phyloP scores from a whole-genome alignment of 306 rosid genomes.

The Amphicarpaea edgeworthii region DNA sequence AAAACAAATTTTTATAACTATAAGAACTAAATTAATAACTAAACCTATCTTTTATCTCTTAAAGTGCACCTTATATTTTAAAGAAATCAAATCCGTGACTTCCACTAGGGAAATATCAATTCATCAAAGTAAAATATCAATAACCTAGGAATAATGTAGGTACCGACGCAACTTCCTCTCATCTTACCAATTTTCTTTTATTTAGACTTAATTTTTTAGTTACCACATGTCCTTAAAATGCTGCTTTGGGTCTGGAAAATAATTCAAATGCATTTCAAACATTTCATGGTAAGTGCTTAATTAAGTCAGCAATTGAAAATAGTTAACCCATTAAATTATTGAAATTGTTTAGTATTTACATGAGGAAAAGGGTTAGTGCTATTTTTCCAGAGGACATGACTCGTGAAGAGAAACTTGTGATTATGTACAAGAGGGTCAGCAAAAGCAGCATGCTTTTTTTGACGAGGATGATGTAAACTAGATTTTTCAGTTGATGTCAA shows the following conservation, averaged over 20 bases:
- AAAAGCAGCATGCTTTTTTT: slow-evolving; percentile 41
- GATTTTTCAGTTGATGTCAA: slow-evolving; percentile 72
- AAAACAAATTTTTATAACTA: no score
- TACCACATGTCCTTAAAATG: background rate
- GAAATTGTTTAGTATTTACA: slow-evolving; percentile 49
- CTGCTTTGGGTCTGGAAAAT: slow-evolving; percentile 6
- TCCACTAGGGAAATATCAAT: no score
- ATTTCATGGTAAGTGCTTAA: slow-evolving; percentile 10
- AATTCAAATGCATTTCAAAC: background rate
- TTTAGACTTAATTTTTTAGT: slow-evolving; percentile 1
- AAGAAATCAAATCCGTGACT: background rate
- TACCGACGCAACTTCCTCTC: background rate
- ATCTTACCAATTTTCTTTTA: background rate
- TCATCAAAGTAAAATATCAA: no score
- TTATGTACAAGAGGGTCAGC: slow-evolving; percentile 52
- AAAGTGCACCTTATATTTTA: background rate
- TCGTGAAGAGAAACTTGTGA: slow-evolving; percentile 37
- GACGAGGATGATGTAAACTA: slow-evolving; percentile 35
- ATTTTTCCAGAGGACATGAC: slow-evolving; percentile 40
- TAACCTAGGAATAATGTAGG: background rate
- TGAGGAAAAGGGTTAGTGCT: slow-evolving; percentile 46
- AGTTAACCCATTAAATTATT: slow-evolving; percentile 56
- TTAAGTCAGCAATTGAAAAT: slow-evolving; percentile 37
- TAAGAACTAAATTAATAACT: no score
- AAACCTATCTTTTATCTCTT: background rate